phyloP scores from a whole-genome alignment of 306 rosid species.

The Senna siamea region DNA sequence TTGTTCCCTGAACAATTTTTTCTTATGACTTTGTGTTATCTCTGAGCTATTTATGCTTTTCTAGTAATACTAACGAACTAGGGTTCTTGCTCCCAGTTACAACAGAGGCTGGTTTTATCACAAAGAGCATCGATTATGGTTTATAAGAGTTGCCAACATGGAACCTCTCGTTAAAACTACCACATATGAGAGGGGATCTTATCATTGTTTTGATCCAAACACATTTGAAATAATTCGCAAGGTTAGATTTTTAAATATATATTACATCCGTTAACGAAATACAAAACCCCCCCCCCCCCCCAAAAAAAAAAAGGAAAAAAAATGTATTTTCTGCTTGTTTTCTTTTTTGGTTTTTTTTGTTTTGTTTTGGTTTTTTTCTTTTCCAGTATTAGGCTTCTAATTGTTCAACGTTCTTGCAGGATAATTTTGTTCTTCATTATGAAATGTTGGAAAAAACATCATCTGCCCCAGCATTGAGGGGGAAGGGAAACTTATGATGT shows the following conservation, averaged over 20 bases:
- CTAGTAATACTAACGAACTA: slow-evolving; percentile 17
- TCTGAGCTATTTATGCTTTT: neutral
- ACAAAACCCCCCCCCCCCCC: neutral
- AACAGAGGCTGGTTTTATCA: slow-evolving; percentile 93
- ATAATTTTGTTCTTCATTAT: slow-evolving; percentile 74
- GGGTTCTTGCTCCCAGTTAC: slow-evolving; percentile 53
- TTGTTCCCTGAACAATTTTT: neutral
- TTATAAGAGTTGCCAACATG: slow-evolving; percentile 68
- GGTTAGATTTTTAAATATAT: slow-evolving; percentile 58
- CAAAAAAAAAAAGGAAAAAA: neutral
- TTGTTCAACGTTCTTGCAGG: slow-evolving; percentile 63
- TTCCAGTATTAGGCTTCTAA: slow-evolving; percentile 19
- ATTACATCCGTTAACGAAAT: neutral
- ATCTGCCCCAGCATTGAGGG: slow-evolving; percentile 65
- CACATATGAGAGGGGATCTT: slow-evolving; percentile 85
- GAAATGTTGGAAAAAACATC: slow-evolving; percentile 78
- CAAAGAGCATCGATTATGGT: slow-evolving; percentile 83
- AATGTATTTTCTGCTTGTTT: neutral
- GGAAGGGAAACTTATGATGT: slow-evolving; percentile 43
- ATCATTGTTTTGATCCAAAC: slow-evolving; percentile 85
- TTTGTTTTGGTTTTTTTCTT: too few species aligned
- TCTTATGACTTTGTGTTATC: neutral
- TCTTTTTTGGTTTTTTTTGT: neutral
- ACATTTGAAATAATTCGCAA: slow-evolving; percentile 76
- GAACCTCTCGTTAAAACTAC: slow-evolving; percentile 85